These are phyloP conservation scores for Ganoderma resinaceum DNA, from an alignment of 1,284 basidiomycete species.

Conservation along the genomic window DNA sequence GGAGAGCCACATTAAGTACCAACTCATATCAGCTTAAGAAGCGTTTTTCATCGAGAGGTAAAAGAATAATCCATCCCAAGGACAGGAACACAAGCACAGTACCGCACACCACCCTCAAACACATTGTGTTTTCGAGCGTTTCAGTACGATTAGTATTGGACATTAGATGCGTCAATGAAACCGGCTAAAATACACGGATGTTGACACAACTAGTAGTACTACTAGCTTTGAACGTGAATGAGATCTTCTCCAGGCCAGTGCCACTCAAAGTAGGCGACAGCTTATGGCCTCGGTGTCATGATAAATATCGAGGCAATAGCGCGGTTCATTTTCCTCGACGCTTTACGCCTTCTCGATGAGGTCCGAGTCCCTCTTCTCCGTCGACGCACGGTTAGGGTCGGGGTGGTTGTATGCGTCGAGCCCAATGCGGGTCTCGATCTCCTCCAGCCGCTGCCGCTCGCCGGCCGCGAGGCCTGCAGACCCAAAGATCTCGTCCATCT, in stretches of 20 bases:
- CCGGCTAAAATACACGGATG: constrained; percentile 18
- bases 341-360: constrained; percentile 28
- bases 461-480: constrained; percentile 56
- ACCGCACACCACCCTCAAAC: not conserved
- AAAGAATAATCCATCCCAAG: too few species aligned
- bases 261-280: not conserved
- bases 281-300: not conserved
- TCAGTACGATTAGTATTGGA: not conserved
- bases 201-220: not conserved
- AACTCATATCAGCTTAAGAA: too few species aligned
- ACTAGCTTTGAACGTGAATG: not conserved
- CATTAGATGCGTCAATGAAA: constrained; percentile 12
- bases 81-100: too few species aligned
- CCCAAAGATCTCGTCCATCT: constrained; percentile 77
- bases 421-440: constrained; percentile 66
- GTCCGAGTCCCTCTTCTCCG: constrained; percentile 28
- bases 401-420: constrained; percentile 42
- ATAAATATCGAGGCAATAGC: not conserved
- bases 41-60: too few species aligned
- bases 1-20: too few species aligned
- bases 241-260: constrained; percentile 1
- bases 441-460: constrained; percentile 61
- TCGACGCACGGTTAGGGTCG: constrained; percentile 19
- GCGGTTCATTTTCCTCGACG: not conserved
- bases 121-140: not conserved